Evolutionary conservation across 202 grass and related monocot genomes (phyloP), one percentile per base, ranked within the genome.

Genomic region (Carex sylvatica): DNA sequence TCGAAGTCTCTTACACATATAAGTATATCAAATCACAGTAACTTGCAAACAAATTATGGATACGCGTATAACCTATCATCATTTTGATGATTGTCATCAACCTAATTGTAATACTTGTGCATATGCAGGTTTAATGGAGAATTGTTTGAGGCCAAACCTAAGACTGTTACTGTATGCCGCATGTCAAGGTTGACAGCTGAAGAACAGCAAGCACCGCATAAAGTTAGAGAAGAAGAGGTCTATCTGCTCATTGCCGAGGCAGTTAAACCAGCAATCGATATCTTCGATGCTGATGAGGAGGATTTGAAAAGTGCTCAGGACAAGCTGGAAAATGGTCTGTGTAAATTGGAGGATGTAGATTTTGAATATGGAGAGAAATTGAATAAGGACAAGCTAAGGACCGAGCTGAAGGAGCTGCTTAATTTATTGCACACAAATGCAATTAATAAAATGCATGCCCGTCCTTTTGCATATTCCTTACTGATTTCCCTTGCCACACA

Each of bases 401-500:
- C 36, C 5, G 36, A 87, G 80, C 70, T 87, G n/a, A 15, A 60
- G 54, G 80, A 87, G 85, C 85, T 87, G 1, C 61, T 66, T 0
- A 24, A 47, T 2, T 70, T 87, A 6, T 70, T 87, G 71, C 5
- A 47, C 8, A 22, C 35, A 38, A 0, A 5, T 47, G 9, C 61
- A 42, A 46, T 70, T 83, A 3, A 12, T 78, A 14, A 1, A 78
- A 74, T 26, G 5, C 0, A 5, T 28, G 80, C 47, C 0, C 80
- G 60, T 5, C 54, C 85, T 3, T 87, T 82, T 74, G 85, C 85
- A 4, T 74, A 77, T 1, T 63, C 80, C 12, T 65, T 82, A 0
- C 80, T 83, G 80, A 87, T 36, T 8, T 87, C 85, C 0, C 80
- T 83, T 65, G 80, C 56, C 4, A 62, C 59, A 35, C 85, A 87